phyloP scores from a whole-genome alignment of 2,329 filamentous ascomycete species.

The Didymella arachidicola region DNA sequence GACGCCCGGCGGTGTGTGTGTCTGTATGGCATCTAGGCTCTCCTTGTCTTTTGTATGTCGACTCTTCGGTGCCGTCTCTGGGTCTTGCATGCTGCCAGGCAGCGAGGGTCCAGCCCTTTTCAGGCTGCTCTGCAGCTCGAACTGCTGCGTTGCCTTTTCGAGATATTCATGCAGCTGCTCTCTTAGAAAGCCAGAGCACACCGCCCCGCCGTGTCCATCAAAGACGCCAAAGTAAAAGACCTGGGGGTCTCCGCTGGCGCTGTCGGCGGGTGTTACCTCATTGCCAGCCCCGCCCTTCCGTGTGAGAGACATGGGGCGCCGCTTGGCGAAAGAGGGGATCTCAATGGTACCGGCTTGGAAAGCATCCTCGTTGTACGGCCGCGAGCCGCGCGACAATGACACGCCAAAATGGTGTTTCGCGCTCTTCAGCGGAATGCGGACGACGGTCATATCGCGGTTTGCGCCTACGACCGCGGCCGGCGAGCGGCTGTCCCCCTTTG shows the following conservation, averaged over 20 bases:
- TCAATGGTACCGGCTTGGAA: constrained; percentile 94
- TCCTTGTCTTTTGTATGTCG: constrained; percentile 46
- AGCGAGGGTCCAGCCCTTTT: constrained; percentile 40
- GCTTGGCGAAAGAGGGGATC: constrained; percentile 89
- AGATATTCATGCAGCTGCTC: constrained; percentile 89
- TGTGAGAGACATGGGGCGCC: constrained; percentile 72
- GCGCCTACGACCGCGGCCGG: constrained; percentile 49
- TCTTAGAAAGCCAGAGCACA: constrained; percentile 86
- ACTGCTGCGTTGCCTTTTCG: constrained; percentile 78
- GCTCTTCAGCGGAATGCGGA: constrained; percentile 89
- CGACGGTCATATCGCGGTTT: constrained; percentile 81
- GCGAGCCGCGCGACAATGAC: constrained; percentile 77
- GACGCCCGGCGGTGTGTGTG: constrained; percentile 56
- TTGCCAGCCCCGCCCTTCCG: constrained; percentile 48
- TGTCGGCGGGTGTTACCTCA: constrained; percentile 74
- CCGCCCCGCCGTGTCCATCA: constrained; percentile 89
- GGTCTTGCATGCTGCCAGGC: constrained; percentile 38
- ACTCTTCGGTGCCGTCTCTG: constrained; percentile 29
- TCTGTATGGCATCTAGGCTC: constrained; percentile 56
- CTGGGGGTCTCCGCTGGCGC: constrained; percentile 86
- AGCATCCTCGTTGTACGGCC: constrained; percentile 91
- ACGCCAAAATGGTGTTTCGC: constrained; percentile 97
- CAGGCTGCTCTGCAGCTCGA: constrained; percentile 80
- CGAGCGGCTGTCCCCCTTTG: constrained; percentile 49
- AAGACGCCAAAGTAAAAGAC: constrained; percentile 98